These are phyloP conservation scores for Carpinus viminea DNA, from an alignment of 306 rosid species.

Conservation along the genomic window DNA sequence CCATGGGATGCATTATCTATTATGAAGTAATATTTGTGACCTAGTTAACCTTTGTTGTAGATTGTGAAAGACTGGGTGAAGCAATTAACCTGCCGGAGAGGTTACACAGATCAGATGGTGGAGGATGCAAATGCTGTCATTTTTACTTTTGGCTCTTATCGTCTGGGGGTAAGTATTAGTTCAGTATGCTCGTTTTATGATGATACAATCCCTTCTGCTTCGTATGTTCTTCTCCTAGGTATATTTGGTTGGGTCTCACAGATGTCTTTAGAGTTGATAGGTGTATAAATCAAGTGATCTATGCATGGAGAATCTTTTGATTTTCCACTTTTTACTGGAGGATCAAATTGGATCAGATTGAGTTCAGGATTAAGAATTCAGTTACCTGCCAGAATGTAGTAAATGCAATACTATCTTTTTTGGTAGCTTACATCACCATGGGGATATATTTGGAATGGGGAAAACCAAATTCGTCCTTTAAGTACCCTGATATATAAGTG, in stretches of 20 bases:
- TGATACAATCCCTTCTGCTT: not conserved
- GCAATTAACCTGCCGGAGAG: constrained; percentile 77
- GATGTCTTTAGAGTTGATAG: not conserved
- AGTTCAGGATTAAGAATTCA: constrained; percentile 15
- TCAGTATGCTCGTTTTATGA: not conserved
- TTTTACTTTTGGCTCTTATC: constrained; percentile 87
- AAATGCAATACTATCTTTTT: not conserved
- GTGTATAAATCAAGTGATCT: constrained; percentile 16
- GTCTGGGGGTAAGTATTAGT: constrained; percentile 72
- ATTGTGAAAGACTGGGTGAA: constrained; percentile 92
- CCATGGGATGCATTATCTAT: constrained; percentile 14
- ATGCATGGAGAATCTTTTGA: constrained; percentile 9
- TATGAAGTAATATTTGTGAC: constrained; percentile 12
- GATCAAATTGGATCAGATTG: constrained; percentile 9
- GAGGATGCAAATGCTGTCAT: constrained; percentile 92
- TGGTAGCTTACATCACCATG: not conserved
- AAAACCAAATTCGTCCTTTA: not conserved
- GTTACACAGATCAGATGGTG: constrained; percentile 96
- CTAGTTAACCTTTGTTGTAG: constrained; percentile 44
- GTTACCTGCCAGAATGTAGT: constrained; percentile 1
- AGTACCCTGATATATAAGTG: not conserved
- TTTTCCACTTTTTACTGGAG: constrained; percentile 1
- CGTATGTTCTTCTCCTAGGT: not conserved
- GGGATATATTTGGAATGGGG: constrained; percentile 6
- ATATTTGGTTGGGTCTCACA: not conserved